Conservation (phyloP, 352 stramenopile species). For the Globisporangium solare region DNA sequence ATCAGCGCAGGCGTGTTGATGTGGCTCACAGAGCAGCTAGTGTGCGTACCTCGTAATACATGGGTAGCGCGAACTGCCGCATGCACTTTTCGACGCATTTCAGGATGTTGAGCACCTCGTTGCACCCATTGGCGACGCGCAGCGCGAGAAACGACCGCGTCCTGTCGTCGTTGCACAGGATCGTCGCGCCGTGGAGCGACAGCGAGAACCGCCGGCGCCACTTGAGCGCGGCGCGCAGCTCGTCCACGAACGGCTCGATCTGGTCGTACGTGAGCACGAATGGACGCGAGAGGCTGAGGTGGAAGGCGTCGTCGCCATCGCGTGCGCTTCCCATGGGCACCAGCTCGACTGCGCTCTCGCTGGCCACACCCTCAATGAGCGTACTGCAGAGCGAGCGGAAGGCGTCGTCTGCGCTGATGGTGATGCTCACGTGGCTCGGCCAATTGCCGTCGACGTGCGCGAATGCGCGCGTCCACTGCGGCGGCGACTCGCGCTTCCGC, state of each 20-base stretch:
- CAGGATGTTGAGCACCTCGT: slow-evolving; percentile 35
- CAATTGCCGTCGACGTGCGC: slow-evolving; percentile 78
- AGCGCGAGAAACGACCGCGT: slow-evolving; percentile 74
- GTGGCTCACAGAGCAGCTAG: slow-evolving; percentile 1
- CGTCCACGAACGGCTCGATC: slow-evolving; percentile 64
- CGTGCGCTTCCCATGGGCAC: slow-evolving; percentile 28
- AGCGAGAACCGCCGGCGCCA: slow-evolving; percentile 57
- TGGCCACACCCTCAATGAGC: slow-evolving; percentile 25
- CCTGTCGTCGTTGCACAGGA: slow-evolving; percentile 70
- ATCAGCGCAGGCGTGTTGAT: slow-evolving; percentile 1
- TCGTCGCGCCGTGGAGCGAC: slow-evolving; percentile 26
- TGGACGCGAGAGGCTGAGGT: slow-evolving; percentile 75
- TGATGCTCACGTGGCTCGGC: slow-evolving; percentile 68
- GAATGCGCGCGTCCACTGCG: slow-evolving; percentile 58
- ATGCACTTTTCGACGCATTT: slow-evolving; percentile 64
- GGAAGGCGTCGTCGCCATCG: slow-evolving; percentile 19
- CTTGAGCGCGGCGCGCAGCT: slow-evolving; percentile 60
- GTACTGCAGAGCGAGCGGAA: slow-evolving; percentile 21
- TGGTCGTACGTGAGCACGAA: slow-evolving; percentile 69
- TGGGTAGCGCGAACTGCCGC: slow-evolving; percentile 33
- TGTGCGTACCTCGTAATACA: slow-evolving; percentile 57
- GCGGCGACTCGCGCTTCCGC: slow-evolving; percentile 26
- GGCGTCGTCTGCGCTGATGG: slow-evolving; percentile 24
- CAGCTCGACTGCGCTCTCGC: slow-evolving; percentile 23
- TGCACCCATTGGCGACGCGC: slow-evolving; percentile 29